Evolutionary conservation across 176 grass and related monocot species (phyloP), one percentile per base, ranked within the genome.

Genomic region (Juncus inflexus): DNA sequence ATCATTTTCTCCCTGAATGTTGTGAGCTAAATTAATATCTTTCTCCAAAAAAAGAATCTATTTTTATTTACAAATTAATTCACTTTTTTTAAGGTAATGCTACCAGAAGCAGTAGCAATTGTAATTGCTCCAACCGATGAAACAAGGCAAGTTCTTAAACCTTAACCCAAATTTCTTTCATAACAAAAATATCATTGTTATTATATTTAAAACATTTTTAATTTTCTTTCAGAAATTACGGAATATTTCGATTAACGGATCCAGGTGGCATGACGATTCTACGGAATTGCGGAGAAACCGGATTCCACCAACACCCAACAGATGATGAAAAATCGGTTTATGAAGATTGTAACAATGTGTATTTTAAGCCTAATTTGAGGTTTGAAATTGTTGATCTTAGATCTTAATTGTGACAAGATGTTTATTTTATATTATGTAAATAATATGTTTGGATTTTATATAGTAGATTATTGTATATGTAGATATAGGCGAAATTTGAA

Each of bases 331-430:
- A 64, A 50, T 76, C 88, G 28, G 76, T 92, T 15, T 99, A 82
- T 13, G 83, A 92, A 76, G 86, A 35, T 61, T 99, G 88, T 75
- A 65, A 69, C 52, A 89, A 84, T 51, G 77, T 99, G 55, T 84
- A 89, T 12, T 83, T 89, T 50, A 92, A 89, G 37, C 72, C 80
- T 58, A 99, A 89, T 66, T 63, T 99, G 61, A 79, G 94, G 54
- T 99, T 99, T 62, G 94, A 99, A 77, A 90, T 99, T 73, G 80
- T 99, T 0, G 94, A 99, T 69, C 85, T 99, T 13, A 84, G 94
- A 52, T 74, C 90, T 76, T 80, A 28, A 40, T 40, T 67, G 6
- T 76, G 81, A 80, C 42, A 72, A 10, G 42, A 35, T 45, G 19
- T 28, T 28, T 28, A 28, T 28, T 28, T 0, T 28, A 28, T 28